These are phyloP conservation scores for Claviceps purpurea DNA, from an alignment of 2,329 filamentous ascomycete genomes.

Conservation along the genomic window DNA sequence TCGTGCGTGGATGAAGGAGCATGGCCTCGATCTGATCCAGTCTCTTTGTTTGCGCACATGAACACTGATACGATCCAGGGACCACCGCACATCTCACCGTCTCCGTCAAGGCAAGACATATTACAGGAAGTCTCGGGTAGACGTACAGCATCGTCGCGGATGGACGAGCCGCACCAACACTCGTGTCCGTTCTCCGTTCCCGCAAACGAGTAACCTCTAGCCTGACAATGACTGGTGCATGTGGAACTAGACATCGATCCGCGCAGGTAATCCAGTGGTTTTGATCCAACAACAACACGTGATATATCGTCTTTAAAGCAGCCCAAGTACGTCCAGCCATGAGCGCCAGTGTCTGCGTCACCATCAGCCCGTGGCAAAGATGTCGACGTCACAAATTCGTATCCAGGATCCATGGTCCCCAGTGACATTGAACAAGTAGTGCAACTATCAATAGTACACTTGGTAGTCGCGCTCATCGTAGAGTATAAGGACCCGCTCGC, in stretches of 20 bases:
- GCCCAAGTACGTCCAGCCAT: slow-evolving; percentile 17
- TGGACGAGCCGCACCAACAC: slow-evolving; percentile 34
- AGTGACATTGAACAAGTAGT: not conserved
- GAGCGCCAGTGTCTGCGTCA: not conserved
- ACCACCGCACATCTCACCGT: slow-evolving; percentile 12
- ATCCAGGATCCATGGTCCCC: not conserved
- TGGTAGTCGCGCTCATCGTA: not conserved
- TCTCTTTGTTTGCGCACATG: not conserved
- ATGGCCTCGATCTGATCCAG: not conserved
- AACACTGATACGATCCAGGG: slow-evolving; percentile 15
- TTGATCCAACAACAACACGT: slow-evolving; percentile 11
- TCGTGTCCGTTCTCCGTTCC: slow-evolving; percentile 36
- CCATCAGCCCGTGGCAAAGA: not conserved
- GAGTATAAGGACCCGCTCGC: slow-evolving; percentile 16
- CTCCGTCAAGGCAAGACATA: slow-evolving; percentile 10
- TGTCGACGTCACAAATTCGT: not conserved
- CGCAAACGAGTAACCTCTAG: slow-evolving; percentile 27
- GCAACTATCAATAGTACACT: not conserved
- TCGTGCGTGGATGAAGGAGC: not conserved
- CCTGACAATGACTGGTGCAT: slow-evolving; percentile 34
- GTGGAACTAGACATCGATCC: slow-evolving; percentile 32
- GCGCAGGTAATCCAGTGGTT: slow-evolving; percentile 13
- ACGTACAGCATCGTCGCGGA: slow-evolving; percentile 12
- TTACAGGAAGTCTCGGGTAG: slow-evolving; percentile 14
- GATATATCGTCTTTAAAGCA: slow-evolving; percentile 18